Evolutionary conservation across 257 asterid genomes (phyloP).

Genomic region (Fraxinus quadrangulata): DNA sequence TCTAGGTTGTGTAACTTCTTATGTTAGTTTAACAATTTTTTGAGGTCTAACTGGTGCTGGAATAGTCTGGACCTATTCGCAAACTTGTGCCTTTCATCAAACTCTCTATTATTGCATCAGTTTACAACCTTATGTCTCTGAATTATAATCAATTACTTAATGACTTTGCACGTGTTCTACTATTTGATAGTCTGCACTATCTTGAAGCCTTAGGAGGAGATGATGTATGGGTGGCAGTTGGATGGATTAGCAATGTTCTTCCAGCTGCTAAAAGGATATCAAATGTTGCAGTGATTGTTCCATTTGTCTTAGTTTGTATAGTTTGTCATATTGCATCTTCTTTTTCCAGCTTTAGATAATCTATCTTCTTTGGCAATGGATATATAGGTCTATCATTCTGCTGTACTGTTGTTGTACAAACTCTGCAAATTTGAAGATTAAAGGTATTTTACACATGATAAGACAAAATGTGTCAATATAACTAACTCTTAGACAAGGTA

Average conservation of each 20-base stretch:
- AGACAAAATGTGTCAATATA: too few relatives aligned
- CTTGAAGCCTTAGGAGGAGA: conserved; percentile 84
- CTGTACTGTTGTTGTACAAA: too few relatives aligned
- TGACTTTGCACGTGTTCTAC: conserved; percentile 59
- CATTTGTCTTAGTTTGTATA: conserved; percentile 16
- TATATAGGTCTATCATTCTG: too few relatives aligned
- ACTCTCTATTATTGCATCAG: neutral
- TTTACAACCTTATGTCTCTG: neutral
- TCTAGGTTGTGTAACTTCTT: neutral
- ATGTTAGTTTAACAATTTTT: neutral
- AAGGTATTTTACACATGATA: too few relatives aligned
- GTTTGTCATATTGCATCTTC: too few relatives aligned
- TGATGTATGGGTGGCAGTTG: conserved; percentile 95
- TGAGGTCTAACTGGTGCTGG: neutral
- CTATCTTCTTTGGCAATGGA: too few relatives aligned
- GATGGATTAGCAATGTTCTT: conserved; percentile 92
- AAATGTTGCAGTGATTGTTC: conserved; percentile 79
- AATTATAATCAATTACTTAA: neutral
- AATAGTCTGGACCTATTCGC: neutral
- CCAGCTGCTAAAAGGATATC: conserved; percentile 89
- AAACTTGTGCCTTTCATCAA: neutral
- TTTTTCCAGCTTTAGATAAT: too few relatives aligned
- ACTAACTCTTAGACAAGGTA: too few relatives aligned
- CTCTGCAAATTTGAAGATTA: too few relatives aligned
- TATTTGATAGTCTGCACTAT: conserved; percentile 78